Evolutionary conservation across 139 green algal genomes (phyloP).

Genomic region (Penium margaritaceum): DNA sequence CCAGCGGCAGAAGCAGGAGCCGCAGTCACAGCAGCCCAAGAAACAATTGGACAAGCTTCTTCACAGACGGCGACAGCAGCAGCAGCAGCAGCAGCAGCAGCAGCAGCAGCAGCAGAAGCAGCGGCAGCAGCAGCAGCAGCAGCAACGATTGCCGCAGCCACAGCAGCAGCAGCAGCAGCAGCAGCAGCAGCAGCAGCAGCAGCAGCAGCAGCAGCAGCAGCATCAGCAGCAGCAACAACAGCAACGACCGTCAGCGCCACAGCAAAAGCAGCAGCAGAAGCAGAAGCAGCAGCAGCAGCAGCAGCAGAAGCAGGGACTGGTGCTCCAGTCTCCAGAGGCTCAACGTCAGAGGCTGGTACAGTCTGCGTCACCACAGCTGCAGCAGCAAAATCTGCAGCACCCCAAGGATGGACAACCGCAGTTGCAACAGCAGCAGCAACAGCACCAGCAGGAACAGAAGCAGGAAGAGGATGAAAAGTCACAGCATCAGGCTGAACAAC

Average conservation of each 20-base stretch:
- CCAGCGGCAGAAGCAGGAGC: not conserved
- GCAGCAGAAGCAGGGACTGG: not conserved
- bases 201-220: constrained; percentile 3
- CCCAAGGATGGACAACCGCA: not conserved
- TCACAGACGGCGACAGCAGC: not conserved
- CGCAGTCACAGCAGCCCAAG: constrained; percentile 1
- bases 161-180: not conserved
- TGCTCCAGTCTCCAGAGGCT: not conserved
- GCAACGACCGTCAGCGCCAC: not conserved
- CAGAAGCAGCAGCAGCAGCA: not conserved
- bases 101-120: not conserved
- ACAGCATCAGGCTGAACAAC: not conserved
- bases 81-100: not conserved
- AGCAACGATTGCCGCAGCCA: not conserved
- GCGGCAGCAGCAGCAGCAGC: not conserved
- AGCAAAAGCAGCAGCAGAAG: not conserved
- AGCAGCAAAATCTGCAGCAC: not conserved
- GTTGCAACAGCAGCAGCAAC: not conserved
- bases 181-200: not conserved
- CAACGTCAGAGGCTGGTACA: too few relatives aligned
- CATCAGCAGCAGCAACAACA: not conserved
- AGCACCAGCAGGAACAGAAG: not conserved
- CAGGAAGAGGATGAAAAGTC: not conserved
- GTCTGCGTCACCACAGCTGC: too few relatives aligned
- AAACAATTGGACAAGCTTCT: not conserved